Percentiles rank a stretch among this genome's conserved stretches.
Evolutionary conservation across 176 grass and related monocot species (phyloP).

Genomic region (Eremochloa ophiuroides): DNA sequence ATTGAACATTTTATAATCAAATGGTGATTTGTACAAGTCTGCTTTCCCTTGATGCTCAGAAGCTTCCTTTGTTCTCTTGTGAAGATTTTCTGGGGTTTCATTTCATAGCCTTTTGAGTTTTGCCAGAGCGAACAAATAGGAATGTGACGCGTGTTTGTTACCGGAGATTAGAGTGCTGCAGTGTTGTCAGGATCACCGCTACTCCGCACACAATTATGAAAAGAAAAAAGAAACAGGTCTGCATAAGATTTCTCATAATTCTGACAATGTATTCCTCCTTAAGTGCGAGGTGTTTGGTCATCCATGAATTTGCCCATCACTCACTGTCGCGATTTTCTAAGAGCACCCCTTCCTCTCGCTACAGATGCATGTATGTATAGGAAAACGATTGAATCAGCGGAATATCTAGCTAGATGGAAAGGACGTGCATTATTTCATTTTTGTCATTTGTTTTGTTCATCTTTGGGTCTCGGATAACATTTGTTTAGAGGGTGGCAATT

Average conservation of each 20-base stretch:
- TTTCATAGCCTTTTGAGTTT: neutral
- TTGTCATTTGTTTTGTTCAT: neutral
- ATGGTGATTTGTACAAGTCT: conserved; percentile 20
- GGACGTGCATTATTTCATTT: neutral
- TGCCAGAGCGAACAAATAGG: neutral
- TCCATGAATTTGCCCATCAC: conserved; percentile 18
- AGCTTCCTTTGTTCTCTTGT: conserved; percentile 36
- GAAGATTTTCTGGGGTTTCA: conserved; percentile 7
- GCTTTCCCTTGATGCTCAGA: conserved; percentile 30
- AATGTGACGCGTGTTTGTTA: neutral
- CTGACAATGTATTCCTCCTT: neutral
- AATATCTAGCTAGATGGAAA: conserved; percentile 21
- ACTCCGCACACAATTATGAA: neutral
- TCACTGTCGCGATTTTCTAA: neutral
- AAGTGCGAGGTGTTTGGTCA: conserved; percentile 11
- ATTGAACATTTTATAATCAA: conserved; percentile 40
- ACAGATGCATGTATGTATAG: conserved; percentile 9
- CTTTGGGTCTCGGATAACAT: neutral
- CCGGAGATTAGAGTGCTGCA: conserved; percentile 6
- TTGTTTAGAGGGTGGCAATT: conserved; percentile 11
- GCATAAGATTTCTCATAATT: neutral
- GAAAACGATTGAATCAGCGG: neutral
- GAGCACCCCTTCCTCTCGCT: neutral
- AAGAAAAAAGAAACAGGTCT: neutral
- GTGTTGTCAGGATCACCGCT: neutral